A percentile compares a stretch with the other conserved stretches of the same genome.
Evolutionary conservation across 1,284 basidiomycete genomes (phyloP).

Genomic region (Amylostereum chailletii): DNA sequence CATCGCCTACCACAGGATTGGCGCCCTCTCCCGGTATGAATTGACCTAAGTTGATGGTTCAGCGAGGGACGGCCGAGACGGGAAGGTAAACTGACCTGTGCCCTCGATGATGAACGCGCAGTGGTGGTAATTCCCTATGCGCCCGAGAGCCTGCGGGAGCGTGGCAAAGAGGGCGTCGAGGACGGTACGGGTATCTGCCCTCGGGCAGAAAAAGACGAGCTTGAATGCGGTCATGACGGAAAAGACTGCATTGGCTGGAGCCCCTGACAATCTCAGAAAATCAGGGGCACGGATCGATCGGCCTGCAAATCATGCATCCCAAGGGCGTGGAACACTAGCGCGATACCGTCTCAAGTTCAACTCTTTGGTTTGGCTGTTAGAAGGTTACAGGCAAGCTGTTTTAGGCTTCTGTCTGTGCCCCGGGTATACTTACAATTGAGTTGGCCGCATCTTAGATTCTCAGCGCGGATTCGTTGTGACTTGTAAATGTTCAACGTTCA

Average conservation of each 20-base stretch:
- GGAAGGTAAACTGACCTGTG: conserved; percentile 27
- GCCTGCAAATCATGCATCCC: no score
- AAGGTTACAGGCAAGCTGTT: no score
- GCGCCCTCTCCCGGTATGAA: conserved; percentile 34
- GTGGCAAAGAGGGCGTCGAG: conserved; percentile 35
- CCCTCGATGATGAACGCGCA: conserved; percentile 47
- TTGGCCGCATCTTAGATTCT: no score
- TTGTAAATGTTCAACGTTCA: no score
- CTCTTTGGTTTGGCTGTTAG: no score
- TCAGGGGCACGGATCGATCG: no score
- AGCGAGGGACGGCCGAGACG: background rate
- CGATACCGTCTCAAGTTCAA: no score
- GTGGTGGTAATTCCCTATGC: conserved; percentile 40
- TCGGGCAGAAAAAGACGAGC: conserved; percentile 40
- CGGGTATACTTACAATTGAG: no score
- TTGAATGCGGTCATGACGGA: background rate
- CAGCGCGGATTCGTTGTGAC: no score
- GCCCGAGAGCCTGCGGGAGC: conserved; percentile 35
- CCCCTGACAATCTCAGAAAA: background rate
- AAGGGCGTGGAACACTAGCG: no score
- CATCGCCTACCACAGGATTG: conserved; percentile 34
- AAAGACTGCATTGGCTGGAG: background rate
- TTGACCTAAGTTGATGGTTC: conserved; percentile 27
- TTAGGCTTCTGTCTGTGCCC: no score
- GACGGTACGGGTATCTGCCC: conserved; percentile 27